Percentiles rank a stretch among this genome's conserved stretches.
These are phyloP conservation scores for Spergularia azorica DNA, from an alignment of 179 eudicot species.

Conservation along the genomic window DNA sequence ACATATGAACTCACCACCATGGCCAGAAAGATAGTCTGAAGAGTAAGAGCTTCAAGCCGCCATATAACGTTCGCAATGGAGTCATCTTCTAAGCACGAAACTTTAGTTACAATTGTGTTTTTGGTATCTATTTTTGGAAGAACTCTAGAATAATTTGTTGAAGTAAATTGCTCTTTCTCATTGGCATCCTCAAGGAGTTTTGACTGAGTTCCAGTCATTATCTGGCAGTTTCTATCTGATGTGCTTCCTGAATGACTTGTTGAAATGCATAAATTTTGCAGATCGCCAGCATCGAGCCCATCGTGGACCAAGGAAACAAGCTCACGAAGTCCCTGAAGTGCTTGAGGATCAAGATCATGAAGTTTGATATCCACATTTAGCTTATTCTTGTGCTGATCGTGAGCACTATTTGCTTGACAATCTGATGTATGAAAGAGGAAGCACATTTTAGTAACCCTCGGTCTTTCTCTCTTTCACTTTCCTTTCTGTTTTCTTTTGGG, in stretches of 20 bases:
- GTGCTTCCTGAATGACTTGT: slow-evolving; percentile 33
- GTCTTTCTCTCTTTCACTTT: background rate
- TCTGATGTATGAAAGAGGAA: slow-evolving; percentile 36
- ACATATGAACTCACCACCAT: slow-evolving; percentile 66
- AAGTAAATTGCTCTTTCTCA: slow-evolving; percentile 33
- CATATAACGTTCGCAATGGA: slow-evolving; percentile 69
- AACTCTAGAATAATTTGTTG: slow-evolving; percentile 33
- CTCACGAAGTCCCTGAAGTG: slow-evolving; percentile 58
- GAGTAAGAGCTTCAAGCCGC: slow-evolving; percentile 61
- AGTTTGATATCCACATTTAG: slow-evolving; percentile 39
- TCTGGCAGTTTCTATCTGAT: slow-evolving; percentile 29
- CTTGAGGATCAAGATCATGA: slow-evolving; percentile 59
- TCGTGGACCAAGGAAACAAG: slow-evolving; percentile 77
- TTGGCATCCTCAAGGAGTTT: slow-evolving; percentile 35
- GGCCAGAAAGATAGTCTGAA: slow-evolving; percentile 58
- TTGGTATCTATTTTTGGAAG: slow-evolving; percentile 28
- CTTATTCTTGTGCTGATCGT: slow-evolving; percentile 32
- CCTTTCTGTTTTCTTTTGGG: background rate
- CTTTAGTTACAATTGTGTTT: slow-evolving; percentile 27
- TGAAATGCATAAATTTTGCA: slow-evolving; percentile 25
- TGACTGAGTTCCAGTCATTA: slow-evolving; percentile 27
- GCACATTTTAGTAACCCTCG: background rate
- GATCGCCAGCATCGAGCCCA: slow-evolving; percentile 40
- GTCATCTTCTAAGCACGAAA: slow-evolving; percentile 60
- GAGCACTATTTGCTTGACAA: slow-evolving; percentile 8